A percentile compares a stretch with the other conserved stretches of the same genome.
Evolutionary conservation across 2,329 filamentous ascomycete species (phyloP).

Genomic region (Monilinia polystroma): DNA sequence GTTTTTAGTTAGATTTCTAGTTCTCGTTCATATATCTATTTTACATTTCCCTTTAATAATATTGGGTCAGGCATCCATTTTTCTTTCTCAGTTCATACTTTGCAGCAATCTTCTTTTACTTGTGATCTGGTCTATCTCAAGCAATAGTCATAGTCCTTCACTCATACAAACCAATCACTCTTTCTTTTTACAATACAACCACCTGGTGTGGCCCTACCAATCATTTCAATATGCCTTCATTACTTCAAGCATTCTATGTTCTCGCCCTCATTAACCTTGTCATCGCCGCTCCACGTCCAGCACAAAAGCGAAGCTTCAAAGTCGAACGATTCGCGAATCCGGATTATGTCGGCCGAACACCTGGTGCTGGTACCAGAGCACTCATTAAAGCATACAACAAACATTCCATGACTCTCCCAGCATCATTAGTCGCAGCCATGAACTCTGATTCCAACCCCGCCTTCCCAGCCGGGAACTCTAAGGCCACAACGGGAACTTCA

Average conservation of each 20-base stretch:
- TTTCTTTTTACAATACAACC: constrained; percentile 18
- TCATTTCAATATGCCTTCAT: constrained; percentile 38
- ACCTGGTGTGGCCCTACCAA: constrained; percentile 23
- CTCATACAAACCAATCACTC: constrained; percentile 24
- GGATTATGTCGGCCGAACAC: constrained; percentile 45
- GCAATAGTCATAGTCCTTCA: constrained; percentile 28
- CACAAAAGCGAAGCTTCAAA: constrained; percentile 43
- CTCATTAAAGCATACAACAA: constrained; percentile 68
- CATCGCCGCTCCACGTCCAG: constrained; percentile 48
- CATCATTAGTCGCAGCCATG: constrained; percentile 44
- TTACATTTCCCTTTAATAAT: constrained; percentile 29
- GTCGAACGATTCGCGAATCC: constrained; percentile 40
- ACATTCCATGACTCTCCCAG: constrained; percentile 56
- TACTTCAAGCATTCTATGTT: constrained; percentile 43
- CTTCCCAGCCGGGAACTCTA: constrained; percentile 21
- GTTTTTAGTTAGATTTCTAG: constrained; percentile 30
- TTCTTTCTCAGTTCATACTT: constrained; percentile 11
- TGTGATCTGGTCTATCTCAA: constrained; percentile 28
- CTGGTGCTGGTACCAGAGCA: constrained; percentile 45
- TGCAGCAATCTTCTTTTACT: constrained; percentile 13
- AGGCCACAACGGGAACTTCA: constrained; percentile 21
- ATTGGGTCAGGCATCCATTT: constrained; percentile 34
- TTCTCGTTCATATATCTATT: constrained; percentile 29
- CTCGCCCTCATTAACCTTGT: constrained; percentile 49
- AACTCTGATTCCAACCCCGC: constrained; percentile 24